Evolutionary conservation across 2,329 filamentous ascomycete genomes (phyloP).

Genomic region (Dothideomycetes sp.): DNA sequence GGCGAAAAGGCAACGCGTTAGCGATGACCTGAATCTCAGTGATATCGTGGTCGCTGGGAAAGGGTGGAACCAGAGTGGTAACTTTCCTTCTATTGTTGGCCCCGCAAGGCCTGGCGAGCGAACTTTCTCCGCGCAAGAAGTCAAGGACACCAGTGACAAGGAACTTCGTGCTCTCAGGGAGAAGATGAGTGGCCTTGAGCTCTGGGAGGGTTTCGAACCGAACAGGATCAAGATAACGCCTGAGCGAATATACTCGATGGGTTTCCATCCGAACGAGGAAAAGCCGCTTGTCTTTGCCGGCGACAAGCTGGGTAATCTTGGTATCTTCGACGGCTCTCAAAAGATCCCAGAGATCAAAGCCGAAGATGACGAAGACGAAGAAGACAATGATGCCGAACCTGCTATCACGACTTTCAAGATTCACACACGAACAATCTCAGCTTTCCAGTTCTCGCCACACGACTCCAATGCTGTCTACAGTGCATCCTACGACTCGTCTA

Average conservation of each 20-base stretch:
- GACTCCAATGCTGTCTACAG: constrained; percentile 70
- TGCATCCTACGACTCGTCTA: constrained; percentile 84
- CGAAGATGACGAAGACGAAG: constrained; percentile 51
- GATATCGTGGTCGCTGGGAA: constrained; percentile 73
- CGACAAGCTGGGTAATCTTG: constrained; percentile 84
- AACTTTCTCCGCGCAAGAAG: constrained; percentile 77
- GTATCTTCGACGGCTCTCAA: constrained; percentile 82
- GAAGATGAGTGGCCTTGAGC: constrained; percentile 62
- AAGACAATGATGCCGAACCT: constrained; percentile 56
- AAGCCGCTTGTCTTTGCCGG: constrained; percentile 88
- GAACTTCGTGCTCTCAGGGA: constrained; percentile 62
- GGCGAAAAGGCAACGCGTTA: constrained; percentile 53
- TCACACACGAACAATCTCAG: constrained; percentile 78
- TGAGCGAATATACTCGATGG: constrained; percentile 77
- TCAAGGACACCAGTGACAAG: constrained; percentile 67
- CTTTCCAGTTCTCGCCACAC: constrained; percentile 64
- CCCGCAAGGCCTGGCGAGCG: constrained; percentile 68
- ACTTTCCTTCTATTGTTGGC: constrained; percentile 57
- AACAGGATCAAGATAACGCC: constrained; percentile 85
- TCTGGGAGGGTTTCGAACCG: constrained; percentile 78
- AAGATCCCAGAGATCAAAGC: constrained; percentile 37
- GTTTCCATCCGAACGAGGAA: constrained; percentile 75
- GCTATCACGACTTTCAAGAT: constrained; percentile 84
- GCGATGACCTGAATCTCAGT: constrained; percentile 57
- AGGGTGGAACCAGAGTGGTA: constrained; percentile 58